Evolutionary conservation across 2,329 filamentous ascomycete species (phyloP).

Genomic region (Akanthomyces uredinophilus): DNA sequence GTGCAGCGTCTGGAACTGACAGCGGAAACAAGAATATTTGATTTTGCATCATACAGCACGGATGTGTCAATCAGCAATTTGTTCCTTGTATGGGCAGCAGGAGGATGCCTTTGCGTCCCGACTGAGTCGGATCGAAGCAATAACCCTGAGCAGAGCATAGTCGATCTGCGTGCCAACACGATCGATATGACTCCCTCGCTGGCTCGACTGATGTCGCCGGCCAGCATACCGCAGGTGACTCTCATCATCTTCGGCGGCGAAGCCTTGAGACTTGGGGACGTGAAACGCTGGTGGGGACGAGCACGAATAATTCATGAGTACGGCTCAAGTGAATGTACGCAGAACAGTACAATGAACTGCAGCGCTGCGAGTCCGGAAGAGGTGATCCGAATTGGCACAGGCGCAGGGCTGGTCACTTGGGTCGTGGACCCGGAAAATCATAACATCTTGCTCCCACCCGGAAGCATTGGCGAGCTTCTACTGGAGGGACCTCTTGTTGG

Average conservation of each 20-base stretch:
- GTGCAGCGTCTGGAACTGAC: not conserved
- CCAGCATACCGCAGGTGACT: not conserved
- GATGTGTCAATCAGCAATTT: not conserved
- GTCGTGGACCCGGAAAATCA: not conserved
- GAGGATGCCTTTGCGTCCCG: not conserved
- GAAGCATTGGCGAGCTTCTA: slow-evolving; percentile 26
- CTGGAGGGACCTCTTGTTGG: slow-evolving; percentile 32
- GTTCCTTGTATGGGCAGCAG: not conserved
- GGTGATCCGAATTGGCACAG: not conserved
- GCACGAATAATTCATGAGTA: not conserved
- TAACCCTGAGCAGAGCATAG: not conserved
- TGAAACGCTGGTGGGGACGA: not conserved
- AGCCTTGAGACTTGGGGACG: not conserved
- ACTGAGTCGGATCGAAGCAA: not conserved
- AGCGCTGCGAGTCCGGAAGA: not conserved
- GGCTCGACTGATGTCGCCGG: not conserved
- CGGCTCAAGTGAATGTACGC: not conserved
- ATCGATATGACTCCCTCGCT: not conserved
- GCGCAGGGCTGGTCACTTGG: not conserved
- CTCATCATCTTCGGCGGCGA: not conserved
- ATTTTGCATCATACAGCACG: not conserved
- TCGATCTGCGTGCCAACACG: not conserved
- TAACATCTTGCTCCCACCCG: slow-evolving; percentile 24
- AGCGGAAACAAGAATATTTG: not conserved
- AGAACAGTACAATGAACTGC: not conserved